Percentiles rank a stretch among this genome's conserved stretches.
phyloP scores from a whole-genome alignment of 1,284 basidiomycete genomes.

The Boletus semigastroideus region DNA sequence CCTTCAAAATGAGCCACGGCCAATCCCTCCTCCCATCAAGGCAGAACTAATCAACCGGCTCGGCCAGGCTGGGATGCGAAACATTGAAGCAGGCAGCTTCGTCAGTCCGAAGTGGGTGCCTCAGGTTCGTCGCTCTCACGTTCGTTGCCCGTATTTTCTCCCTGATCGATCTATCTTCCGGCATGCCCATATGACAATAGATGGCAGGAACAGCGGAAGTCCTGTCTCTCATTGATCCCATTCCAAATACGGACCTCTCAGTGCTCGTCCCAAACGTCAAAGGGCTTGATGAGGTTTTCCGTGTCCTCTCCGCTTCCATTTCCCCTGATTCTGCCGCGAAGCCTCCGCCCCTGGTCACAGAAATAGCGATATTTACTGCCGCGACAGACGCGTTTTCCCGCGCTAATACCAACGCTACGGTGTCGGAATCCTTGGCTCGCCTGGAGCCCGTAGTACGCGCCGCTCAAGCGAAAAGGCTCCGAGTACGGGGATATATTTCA shows the following conservation, averaged over 20 bases:
- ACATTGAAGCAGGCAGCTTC: constrained; percentile 89
- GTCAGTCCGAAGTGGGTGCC: constrained; percentile 94
- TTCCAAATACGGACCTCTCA: constrained; percentile 66
- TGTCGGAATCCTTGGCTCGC: constrained; percentile 69
- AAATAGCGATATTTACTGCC: constrained; percentile 89
- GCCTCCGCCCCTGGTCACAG: constrained; percentile 61
- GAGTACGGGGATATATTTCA: constrained; percentile 87
- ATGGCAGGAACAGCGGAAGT: constrained; percentile 86
- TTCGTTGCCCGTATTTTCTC: not conserved
- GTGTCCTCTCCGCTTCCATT: constrained; percentile 44
- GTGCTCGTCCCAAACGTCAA: constrained; percentile 87
- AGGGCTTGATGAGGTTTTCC: constrained; percentile 69
- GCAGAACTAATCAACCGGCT: constrained; percentile 81
- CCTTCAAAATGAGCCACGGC: constrained; percentile 85
- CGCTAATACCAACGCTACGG: constrained; percentile 83
- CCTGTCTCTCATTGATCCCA: constrained; percentile 54
- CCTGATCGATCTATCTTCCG: not conserved
- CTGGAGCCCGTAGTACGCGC: constrained; percentile 62
- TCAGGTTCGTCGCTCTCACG: constrained; percentile 55
- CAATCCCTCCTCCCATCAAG: constrained; percentile 76
- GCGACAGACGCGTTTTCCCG: constrained; percentile 86
- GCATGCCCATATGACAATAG: constrained; percentile 39
- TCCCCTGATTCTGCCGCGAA: constrained; percentile 26
- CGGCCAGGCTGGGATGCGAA: constrained; percentile 64
- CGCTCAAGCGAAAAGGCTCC: constrained; percentile 63